Base-by-base conservation (phyloP, 306 rosid genomes). In the Prunus mongolica region DNA sequence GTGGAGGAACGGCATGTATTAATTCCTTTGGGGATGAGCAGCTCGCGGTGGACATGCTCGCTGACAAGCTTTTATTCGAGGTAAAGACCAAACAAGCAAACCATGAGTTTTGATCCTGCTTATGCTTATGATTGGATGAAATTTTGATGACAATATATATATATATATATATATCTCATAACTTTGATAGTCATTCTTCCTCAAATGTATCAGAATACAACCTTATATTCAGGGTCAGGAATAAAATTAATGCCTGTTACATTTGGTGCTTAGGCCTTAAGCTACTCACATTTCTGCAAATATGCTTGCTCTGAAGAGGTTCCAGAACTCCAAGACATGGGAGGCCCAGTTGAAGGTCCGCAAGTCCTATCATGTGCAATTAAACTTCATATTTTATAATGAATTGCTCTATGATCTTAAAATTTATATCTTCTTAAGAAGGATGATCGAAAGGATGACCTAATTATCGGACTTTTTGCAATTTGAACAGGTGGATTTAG, bases 261-360 rank as follows among this genome's bases (percentile, higher is more conserved):
- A 47, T 61, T 61, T 73, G 54, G 2, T 74, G 60, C 30, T 24
- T 66, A 93, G 99, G 99, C 99, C 77, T 88, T 96, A 76, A 86
- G 51, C 56, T 86, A 91, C 89, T 96, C 99, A 19, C 99, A 96
- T 80, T 85, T 84, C 85, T 93, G 98, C 89, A 96, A 93, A 79
- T 93, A 88, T 79, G 99, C 96, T 79, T 96, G 98, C 83, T 96
- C 99, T 50, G 99, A 96, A 86, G 99, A 96, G 84, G 85, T 76
- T 72, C 99, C 99, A 16, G 98, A 96, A 77, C 99, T 96, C 83
- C 96, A 80, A 82, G 99, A 96, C 87, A 86, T 96, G 99, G 99
- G 93, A 76, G 99, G 99, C 79, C 97, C 99, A 44, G 85, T 77
- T 82, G 93, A 96, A 88, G 99, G 99, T 96, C 50, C 67, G 77